Evolutionary conservation across 352 stramenopile genomes (phyloP).

Genomic region (Globisporangium cederbergense): DNA sequence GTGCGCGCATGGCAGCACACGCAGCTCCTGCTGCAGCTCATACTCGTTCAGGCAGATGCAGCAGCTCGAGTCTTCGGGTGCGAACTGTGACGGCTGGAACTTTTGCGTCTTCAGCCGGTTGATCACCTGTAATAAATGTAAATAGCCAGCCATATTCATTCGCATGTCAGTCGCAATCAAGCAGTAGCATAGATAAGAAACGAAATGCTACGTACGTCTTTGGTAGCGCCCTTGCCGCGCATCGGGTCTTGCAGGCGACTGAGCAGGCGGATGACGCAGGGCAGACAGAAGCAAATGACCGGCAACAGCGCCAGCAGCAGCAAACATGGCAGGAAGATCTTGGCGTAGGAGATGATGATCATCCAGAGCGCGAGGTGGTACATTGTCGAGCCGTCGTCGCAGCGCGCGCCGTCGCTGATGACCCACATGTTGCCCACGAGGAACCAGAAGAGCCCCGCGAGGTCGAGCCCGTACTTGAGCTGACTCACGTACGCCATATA

Average conservation of each 20-base stretch:
- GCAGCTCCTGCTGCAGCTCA: conserved; percentile 82
- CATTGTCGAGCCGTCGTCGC: conserved; percentile 70
- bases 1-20: conserved; percentile 94
- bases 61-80: conserved; percentile 84
- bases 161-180: no score
- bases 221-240: conserved; percentile 78
- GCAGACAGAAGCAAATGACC: conserved; percentile 92
- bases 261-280: conserved; percentile 91
- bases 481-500: conserved; percentile 73
- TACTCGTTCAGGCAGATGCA: conserved; percentile 92
- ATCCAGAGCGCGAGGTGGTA: conserved; percentile 88
- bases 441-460: conserved; percentile 83
- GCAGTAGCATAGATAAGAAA: no score
- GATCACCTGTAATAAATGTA: no score
- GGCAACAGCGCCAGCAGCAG: conserved; percentile 87
- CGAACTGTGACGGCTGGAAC: conserved; percentile 61
- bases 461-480: conserved; percentile 77
- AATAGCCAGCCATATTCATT: no score
- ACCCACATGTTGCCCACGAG: conserved; percentile 88
- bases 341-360: conserved; percentile 91
- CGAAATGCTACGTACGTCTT: conserved; percentile 49
- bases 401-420: conserved; percentile 78
- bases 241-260: conserved; percentile 86
- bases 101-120: conserved; percentile 58
- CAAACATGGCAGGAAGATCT: conserved; percentile 92